Conservation (phyloP, 83 land plant species). For the Thuja plicata region DNA sequence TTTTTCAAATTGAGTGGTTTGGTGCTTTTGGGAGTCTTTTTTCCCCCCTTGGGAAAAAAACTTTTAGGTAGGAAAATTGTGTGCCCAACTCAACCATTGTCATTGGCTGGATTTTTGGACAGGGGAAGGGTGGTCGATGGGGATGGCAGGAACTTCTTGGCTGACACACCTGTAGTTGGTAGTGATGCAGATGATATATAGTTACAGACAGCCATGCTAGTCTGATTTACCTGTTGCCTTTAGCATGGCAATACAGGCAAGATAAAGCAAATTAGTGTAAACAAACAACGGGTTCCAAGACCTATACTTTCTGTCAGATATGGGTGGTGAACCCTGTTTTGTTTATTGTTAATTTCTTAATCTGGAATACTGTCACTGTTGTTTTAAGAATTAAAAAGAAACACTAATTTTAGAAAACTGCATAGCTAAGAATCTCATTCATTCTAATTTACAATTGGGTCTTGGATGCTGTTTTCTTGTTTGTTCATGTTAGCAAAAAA, state of each 20-base stretch:
- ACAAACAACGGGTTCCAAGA: neutral
- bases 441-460: neutral
- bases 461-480: neutral
- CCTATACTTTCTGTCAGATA: neutral
- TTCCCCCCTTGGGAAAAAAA: too few species aligned
- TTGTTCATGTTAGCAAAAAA: neutral
- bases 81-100: neutral
- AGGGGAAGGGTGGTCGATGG: neutral
- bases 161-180: neutral
- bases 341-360: neutral
- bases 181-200: slow-evolving; percentile 3
- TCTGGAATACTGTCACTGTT: neutral
- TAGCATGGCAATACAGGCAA: neutral
- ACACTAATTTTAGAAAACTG: neutral
- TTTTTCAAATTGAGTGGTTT: neutral
- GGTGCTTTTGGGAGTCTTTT: neutral
- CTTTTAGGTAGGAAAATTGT: neutral
- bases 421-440: neutral
- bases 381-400: neutral
- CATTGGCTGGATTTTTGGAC: neutral
- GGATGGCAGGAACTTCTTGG: neutral
- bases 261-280: neutral
- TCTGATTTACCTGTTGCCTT: neutral
- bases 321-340: neutral
- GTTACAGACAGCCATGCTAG: neutral